Base-by-base conservation (phyloP, 2,329 filamentous ascomycete species). In the Ceratocystis ficicola region DNA sequence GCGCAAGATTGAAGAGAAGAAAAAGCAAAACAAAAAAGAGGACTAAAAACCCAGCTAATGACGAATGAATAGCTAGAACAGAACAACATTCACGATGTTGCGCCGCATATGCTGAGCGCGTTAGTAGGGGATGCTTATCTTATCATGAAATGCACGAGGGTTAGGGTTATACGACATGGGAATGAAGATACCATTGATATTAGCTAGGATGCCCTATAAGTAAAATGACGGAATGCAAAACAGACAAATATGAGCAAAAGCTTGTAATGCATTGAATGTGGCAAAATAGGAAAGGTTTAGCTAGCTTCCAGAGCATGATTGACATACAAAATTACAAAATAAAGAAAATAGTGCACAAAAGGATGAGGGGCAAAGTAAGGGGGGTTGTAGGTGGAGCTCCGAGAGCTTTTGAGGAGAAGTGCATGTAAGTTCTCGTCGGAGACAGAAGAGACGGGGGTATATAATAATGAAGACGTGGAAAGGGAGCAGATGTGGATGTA, bases 281-380 rank as follows among this genome's bases (percentile, higher is more conserved):
- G 8, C 36, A 41, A 41, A 52, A 20, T 25, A 28, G 48, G 2
- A 52, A 52, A 25, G 48, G 12, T 52, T 25, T 8, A 25, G 20
- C 48, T 52, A n/a, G 48, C 48, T 52, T 52, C 48, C 1, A 52
- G 20, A 52, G 28, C 52, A 36, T 59, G 28, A 59, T 59, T 32
- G 28, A 30, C n/a, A 59, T 59, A 32, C 25, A 59, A 57, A 5
- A n/a, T 59, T 59, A 59, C 52, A 59, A 17, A 32, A 66, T 61
- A 61, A 63, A 57, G 57, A 67, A 61, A 44, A 64, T 61, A 66
- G 32, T 66, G 44, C 20, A 62, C 46, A 64, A 55, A 64, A 22
- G 59, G 52, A 30, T 17, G 52, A 32, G 15, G 52, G 6, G 20
- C 1, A 52, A 25, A 2, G 48, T 25, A 20, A 17, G n/a, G 20